phyloP scores from a whole-genome alignment of 768 basidiomycete genomes.

The Pulveroboletus ravenelii region DNA sequence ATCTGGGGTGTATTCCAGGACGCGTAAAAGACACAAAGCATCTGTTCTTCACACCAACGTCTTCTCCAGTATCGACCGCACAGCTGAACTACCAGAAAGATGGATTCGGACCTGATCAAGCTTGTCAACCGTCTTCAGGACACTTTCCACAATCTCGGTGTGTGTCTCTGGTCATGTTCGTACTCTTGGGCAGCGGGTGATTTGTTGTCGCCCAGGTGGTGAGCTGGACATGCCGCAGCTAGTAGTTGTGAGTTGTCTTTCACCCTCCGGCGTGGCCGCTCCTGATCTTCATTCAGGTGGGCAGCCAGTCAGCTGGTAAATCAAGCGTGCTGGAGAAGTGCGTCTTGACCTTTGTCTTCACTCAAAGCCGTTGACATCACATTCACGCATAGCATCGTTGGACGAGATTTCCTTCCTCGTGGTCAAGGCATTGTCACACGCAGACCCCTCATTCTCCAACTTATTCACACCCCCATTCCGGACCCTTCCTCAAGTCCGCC shows the following conservation, averaged over 20 bases:
- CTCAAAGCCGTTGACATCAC: not conserved
- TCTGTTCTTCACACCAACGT: constrained; percentile 3
- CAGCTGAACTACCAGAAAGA: constrained; percentile 30
- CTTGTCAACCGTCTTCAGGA: constrained; percentile 95
- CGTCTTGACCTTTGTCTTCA: constrained; percentile 28
- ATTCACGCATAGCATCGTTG: constrained; percentile 68
- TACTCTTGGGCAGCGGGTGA: constrained; percentile 4
- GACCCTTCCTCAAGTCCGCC: constrained; percentile 41
- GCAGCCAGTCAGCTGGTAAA: constrained; percentile 95
- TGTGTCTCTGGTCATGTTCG: constrained; percentile 26
- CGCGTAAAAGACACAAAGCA: constrained; percentile 16
- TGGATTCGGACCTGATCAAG: constrained; percentile 94
- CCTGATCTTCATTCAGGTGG: constrained; percentile 53
- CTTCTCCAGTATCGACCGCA: not conserved
- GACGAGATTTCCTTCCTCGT: constrained; percentile 83
- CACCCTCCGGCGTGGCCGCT: not conserved
- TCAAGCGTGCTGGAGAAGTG: constrained; percentile 95
- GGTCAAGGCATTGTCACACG: constrained; percentile 95
- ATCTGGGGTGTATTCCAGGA: not conserved
- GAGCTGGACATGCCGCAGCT: constrained; percentile 93
- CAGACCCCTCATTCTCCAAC: constrained; percentile 90
- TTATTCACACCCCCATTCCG: constrained; percentile 83
- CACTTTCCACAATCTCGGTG: constrained; percentile 84
- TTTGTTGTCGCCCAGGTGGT: constrained; percentile 49
- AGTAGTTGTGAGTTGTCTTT: constrained; percentile 61